A percentile compares a stretch with the other conserved stretches of the same genome.
Conservation (phyloP, 2,329 filamentous ascomycete species). For the Trichoderma harzianum region DNA sequence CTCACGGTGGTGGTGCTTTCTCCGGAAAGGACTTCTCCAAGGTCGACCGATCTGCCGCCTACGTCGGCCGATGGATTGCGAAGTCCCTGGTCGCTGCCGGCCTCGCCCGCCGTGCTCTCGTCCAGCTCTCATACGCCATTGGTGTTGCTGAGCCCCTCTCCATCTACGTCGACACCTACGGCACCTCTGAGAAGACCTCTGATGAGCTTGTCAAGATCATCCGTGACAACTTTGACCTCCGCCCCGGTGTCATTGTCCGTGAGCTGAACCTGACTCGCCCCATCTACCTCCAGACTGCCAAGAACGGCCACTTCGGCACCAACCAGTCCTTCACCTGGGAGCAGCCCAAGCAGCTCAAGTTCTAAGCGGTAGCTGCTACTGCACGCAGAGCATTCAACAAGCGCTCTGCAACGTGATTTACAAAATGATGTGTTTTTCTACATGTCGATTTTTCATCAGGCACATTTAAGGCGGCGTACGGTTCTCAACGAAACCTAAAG, state of each 20-base stretch:
- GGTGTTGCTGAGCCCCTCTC: constrained; percentile 97
- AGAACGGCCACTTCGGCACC: constrained; percentile 98
- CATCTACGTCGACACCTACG: constrained; percentile 96
- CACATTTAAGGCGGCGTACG: constrained; percentile 40
- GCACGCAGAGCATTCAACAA: constrained; percentile 41
- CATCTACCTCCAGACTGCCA: constrained; percentile 97
- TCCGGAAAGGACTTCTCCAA: constrained; percentile 99
- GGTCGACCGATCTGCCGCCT: constrained; percentile 97
- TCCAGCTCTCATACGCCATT: constrained; percentile 99
- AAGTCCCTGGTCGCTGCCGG: constrained; percentile 92
- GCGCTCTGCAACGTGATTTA: constrained; percentile 31
- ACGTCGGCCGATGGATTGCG: constrained; percentile 97
- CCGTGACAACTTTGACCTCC: constrained; percentile 92
- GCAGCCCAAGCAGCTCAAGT: constrained; percentile 91
- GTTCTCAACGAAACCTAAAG: constrained; percentile 46
- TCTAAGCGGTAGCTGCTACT: constrained; percentile 54
- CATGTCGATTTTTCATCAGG: constrained; percentile 36
- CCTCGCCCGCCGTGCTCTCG: constrained; percentile 86
- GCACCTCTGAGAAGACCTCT: constrained; percentile 83
- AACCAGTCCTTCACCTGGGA: constrained; percentile 98
- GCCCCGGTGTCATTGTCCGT: constrained; percentile 97
- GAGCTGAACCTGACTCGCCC: constrained; percentile 92
- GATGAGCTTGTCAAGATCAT: constrained; percentile 96
- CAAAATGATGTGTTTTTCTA: constrained; percentile 35
- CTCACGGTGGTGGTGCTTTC: constrained; percentile 99